phyloP scores from a whole-genome alignment of 441 rosid genomes.

The Eutrema salsugineum region DNA sequence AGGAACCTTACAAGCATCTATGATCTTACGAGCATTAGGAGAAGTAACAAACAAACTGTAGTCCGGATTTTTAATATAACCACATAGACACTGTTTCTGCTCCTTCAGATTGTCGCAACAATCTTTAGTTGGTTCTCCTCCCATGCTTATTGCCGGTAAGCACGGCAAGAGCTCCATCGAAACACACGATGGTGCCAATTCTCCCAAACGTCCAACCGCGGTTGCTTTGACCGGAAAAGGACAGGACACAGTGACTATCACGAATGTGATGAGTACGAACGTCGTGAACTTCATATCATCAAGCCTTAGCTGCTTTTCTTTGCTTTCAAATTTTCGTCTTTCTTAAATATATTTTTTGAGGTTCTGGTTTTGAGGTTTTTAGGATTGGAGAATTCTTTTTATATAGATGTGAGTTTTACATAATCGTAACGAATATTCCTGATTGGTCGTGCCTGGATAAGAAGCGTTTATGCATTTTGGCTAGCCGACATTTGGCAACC shows the following conservation, averaged over 20 bases:
- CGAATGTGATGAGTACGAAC: neutral
- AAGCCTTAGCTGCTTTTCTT: neutral
- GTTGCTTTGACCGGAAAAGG: neutral
- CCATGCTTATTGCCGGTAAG: neutral
- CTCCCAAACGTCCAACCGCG: neutral
- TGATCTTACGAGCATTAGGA: conserved; percentile 16
- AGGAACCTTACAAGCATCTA: neutral
- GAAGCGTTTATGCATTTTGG: neutral
- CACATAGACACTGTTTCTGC: conserved; percentile 10
- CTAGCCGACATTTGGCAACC: neutral
- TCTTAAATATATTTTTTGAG: neutral
- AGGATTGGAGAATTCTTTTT: neutral
- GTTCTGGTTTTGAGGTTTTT: neutral
- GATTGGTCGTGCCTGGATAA: neutral
- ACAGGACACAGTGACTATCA: neutral
- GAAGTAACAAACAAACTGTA: neutral
- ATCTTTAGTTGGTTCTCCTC: neutral
- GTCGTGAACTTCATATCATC: neutral
- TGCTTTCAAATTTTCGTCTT: neutral
- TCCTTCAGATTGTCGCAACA: neutral
- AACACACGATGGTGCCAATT: neutral
- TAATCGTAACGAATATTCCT: neutral
- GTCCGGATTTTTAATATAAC: neutral
- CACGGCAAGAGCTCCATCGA: neutral
- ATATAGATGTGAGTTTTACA: neutral